Percentiles rank a stretch among this genome's conserved stretches.
These are phyloP conservation scores for Selenicereus undatus DNA, from an alignment of 148 eudicot species.

Conservation along the genomic window DNA sequence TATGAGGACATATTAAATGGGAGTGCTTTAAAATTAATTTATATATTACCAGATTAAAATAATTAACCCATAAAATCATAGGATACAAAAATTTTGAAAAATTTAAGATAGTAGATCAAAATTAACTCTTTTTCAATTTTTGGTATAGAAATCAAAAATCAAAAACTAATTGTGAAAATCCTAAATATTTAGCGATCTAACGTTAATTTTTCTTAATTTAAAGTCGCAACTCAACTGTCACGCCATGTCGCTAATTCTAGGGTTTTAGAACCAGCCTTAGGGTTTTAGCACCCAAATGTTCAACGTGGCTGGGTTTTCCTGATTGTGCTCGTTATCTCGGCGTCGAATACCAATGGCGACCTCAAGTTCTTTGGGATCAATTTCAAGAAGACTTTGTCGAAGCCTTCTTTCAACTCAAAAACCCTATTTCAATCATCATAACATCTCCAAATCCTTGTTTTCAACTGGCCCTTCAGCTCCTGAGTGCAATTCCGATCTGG, in stretches of 20 bases:
- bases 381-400: slow-evolving; percentile 16
- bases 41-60: no score
- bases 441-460: slow-evolving; percentile 28
- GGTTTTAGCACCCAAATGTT: slow-evolving; percentile 14
- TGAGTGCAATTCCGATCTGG: slow-evolving; percentile 24
- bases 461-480: slow-evolving; percentile 35
- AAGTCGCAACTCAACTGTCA: not conserved
- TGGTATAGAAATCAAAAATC: no score
- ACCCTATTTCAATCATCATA: not conserved
- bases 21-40: no score
- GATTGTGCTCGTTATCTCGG: not conserved
- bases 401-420: slow-evolving; percentile 15
- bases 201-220: no score
- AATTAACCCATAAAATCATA: no score
- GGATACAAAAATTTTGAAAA: no score
- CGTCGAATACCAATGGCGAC: slow-evolving; percentile 11
- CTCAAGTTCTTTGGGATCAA: slow-evolving; percentile 13
- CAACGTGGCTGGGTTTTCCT: not conserved
- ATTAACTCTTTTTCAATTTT: no score
- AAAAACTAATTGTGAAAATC: no score
- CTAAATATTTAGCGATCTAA: no score
- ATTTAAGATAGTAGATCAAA: no score
- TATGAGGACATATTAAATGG: no score
- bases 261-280: slow-evolving; percentile 17
- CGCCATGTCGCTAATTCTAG: not conserved